Evolutionary conservation across 179 eudicot genomes (phyloP), one percentile per base, ranked within the genome.

Genomic region (Amaranthus tricolor): DNA sequence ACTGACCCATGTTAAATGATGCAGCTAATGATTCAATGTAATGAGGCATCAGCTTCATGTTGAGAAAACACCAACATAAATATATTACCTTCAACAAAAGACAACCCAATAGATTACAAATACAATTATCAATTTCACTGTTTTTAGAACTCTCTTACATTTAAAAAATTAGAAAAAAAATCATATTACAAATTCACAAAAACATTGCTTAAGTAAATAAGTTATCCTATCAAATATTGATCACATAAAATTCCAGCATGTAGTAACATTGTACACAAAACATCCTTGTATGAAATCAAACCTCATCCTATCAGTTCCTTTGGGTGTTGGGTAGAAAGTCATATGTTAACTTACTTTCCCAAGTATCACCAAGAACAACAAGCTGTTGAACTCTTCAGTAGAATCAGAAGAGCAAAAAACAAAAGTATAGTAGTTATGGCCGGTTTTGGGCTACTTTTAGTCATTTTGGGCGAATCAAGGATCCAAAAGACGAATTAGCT

Each of bases 331-430:
- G 40, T 31, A 5, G 19, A 59, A 59, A 43, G 72, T 57, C 49
- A 74, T 47, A 70, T 9, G 61, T 66, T 68, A 52, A 74, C 60
- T 65, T 11, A 10, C 15, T 71, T 53, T 72, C 49, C 65, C 40
- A n/a, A 54, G 48, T 54, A 72, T 80, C 66, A 75, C 55, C 14
- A 74, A 66, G 71, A 60, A 77, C 89, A 89, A 86, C 85, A 89
- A 86, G 89, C 72, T 79, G 88, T 88, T 89, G 91, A 86, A 83
- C 86, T 79, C 75, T 60, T 70, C 71, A 62, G 40, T 65, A 7
- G 15, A 45, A 19, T 14, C 43, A 75, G 61, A 52, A 71, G 66
- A 74, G 76, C 74, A 62, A 76, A 71, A 76, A 57, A 12, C 62
- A 76, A 80, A 66, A 40, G 7, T 10, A n/a, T 16, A 40, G 20